A percentile compares a stretch with the other conserved stretches of the same genome.
Conservation (phyloP, 139 green algal species). For the Chlamydomonas sphaeroides region DNA sequence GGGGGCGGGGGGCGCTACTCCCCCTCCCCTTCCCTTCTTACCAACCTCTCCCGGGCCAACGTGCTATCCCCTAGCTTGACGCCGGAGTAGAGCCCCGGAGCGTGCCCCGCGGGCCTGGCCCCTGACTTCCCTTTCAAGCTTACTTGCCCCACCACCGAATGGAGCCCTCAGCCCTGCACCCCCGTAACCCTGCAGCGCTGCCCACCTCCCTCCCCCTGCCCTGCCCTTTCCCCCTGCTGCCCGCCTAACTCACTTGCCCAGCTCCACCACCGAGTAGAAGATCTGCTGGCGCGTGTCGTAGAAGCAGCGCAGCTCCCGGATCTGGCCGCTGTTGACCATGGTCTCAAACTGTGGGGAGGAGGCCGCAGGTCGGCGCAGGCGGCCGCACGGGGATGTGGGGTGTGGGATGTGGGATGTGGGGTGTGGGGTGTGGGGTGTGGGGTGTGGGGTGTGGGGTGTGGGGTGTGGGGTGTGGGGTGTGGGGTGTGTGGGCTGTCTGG, state of each 20-base stretch:
- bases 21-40: too few species aligned
- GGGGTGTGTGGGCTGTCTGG: background rate
- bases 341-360: slow-evolving; percentile 53
- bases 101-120: too few species aligned
- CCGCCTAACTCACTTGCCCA: slow-evolving; percentile 49
- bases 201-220: background rate
- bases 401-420: too few species aligned
- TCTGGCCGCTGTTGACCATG: slow-evolving; percentile 49
- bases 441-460: background rate
- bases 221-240: background rate
- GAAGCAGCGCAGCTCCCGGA: slow-evolving; percentile 59
- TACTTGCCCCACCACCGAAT: background rate
- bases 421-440: too few species aligned
- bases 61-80: too few species aligned
- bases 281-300: slow-evolving; percentile 35
- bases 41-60: too few species aligned
- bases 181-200: background rate
- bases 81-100: too few species aligned
- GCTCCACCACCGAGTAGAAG: slow-evolving; percentile 56
- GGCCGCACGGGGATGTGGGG: too few species aligned
- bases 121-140: too few species aligned
- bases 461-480: background rate
- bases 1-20: too few species aligned
- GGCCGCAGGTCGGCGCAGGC: too few species aligned
- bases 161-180: too few species aligned